Percentiles rank a stretch among this genome's conserved stretches.
These are phyloP conservation scores for Adansonia rubrostipa DNA, from an alignment of 441 rosid genomes.

Conservation along the genomic window DNA sequence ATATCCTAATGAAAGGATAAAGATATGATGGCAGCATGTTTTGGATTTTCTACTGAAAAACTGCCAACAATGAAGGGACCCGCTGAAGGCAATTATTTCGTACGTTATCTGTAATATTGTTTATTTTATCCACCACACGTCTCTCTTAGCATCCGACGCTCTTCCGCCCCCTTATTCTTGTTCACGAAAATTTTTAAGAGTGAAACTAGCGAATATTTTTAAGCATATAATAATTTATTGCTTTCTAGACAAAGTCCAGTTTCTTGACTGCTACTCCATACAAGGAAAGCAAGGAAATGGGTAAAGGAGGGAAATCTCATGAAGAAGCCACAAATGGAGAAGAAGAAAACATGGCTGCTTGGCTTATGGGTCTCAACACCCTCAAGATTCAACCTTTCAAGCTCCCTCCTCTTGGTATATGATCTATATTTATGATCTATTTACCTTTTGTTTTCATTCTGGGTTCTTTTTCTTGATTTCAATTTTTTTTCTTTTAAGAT, in stretches of 20 bases:
- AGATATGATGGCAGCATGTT: background rate
- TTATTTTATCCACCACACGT: conserved; percentile 42
- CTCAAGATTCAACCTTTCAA: conserved; percentile 88
- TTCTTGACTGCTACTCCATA: background rate
- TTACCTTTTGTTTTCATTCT: background rate
- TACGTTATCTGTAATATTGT: background rate
- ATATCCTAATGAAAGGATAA: too few relatives aligned
- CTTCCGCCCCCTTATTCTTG: background rate
- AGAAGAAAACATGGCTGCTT: conserved; percentile 90
- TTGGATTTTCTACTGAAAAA: background rate
- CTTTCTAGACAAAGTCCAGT: background rate
- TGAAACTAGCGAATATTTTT: background rate
- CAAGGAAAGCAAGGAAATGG: conserved; percentile 40
- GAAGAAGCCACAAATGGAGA: conserved; percentile 48
- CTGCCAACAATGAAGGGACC: background rate
- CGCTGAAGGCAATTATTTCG: background rate
- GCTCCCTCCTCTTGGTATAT: conserved; percentile 84
- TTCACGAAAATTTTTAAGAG: background rate
- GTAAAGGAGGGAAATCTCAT: conserved; percentile 71
- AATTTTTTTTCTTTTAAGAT: background rate
- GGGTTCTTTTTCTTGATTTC: conserved; percentile 7
- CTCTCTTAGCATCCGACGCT: background rate
- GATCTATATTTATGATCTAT: background rate
- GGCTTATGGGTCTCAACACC: conserved; percentile 77
- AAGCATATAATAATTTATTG: background rate